These are phyloP conservation scores for Solanum virginianum DNA, from an alignment of 257 asterid species.

Conservation along the genomic window DNA sequence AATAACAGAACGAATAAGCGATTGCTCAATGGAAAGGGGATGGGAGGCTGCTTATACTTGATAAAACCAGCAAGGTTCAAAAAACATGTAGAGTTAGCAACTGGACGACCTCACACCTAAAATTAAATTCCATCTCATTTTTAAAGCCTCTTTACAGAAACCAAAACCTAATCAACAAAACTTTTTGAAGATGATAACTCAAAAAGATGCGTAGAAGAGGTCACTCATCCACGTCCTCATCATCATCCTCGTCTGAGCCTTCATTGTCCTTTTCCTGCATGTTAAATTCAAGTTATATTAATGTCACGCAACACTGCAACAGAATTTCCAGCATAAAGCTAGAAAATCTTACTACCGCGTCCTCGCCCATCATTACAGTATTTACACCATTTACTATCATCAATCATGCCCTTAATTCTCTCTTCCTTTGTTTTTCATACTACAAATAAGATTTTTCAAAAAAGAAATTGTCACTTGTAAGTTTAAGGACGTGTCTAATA, in stretches of 20 bases:
- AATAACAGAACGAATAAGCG: not conserved
- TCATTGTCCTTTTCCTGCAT: constrained; percentile 51
- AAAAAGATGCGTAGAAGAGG: not conserved
- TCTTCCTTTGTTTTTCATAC: not conserved
- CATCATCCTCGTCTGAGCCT: constrained; percentile 39
- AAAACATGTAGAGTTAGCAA: not conserved
- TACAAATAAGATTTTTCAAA: not conserved
- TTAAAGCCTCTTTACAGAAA: not conserved
- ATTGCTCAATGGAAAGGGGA: not conserved
- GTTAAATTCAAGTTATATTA: not conserved
- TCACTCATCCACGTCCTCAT: constrained; percentile 26
- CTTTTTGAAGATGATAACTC: not conserved
- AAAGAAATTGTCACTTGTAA: not conserved
- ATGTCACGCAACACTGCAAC: not conserved
- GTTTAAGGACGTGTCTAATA: not conserved
- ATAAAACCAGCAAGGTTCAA: not conserved
- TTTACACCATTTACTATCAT: not conserved
- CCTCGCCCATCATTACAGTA: not conserved
- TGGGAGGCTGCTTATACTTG: not conserved
- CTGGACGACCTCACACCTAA: not conserved
- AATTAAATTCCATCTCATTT: not conserved
- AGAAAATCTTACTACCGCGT: not conserved
- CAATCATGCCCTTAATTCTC: not conserved
- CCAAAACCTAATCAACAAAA: not conserved
- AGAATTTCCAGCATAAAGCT: not conserved